phyloP scores from a whole-genome alignment of 2,329 filamentous ascomycete genomes.

The Lecanoromycetidae sp. region DNA sequence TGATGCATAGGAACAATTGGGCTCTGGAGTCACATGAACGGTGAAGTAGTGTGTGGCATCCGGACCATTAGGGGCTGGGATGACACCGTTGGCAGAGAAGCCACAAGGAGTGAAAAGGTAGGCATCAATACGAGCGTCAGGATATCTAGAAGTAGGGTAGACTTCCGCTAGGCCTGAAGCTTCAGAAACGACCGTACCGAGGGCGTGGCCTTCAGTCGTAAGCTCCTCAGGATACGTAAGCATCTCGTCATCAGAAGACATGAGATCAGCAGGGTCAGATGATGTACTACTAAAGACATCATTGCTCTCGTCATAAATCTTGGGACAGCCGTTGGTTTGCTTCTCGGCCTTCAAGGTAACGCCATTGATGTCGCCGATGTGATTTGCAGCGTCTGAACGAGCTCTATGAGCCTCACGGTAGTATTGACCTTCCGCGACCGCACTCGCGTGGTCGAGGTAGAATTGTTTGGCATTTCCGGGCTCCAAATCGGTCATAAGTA shows the following conservation, averaged over 20 bases:
- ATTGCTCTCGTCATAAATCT: constrained; percentile 21
- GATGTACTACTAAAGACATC: constrained; percentile 74
- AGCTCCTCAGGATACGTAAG: constrained; percentile 56
- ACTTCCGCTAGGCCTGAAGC: constrained; percentile 78
- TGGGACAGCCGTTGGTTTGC: constrained; percentile 31
- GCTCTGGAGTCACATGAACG: constrained; percentile 94
- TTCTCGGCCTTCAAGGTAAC: constrained; percentile 16
- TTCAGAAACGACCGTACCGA: constrained; percentile 87
- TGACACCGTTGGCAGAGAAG: constrained; percentile 91
- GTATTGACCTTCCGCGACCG: constrained; percentile 72
- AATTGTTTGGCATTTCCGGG: constrained; percentile 55
- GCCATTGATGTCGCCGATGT: constrained; percentile 48
- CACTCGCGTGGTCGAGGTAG: constrained; percentile 71
- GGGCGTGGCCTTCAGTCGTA: constrained; percentile 83
- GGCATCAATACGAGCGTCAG: constrained; percentile 84
- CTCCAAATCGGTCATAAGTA: constrained; percentile 57
- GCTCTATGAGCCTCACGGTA: constrained; percentile 54
- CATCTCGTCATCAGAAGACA: constrained; percentile 41
- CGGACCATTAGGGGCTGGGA: constrained; percentile 58
- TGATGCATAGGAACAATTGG: constrained; percentile 91
- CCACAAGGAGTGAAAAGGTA: constrained; percentile 95
- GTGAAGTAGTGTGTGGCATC: constrained; percentile 82
- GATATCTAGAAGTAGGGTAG: constrained; percentile 76
- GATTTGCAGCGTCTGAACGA: constrained; percentile 47
- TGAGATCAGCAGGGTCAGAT: constrained; percentile 48